A percentile compares a stretch with the other conserved stretches of the same genome.
Conservation (phyloP, 2,329 filamentous ascomycete genomes). For the Tolypocladium cylindrosporum region DNA sequence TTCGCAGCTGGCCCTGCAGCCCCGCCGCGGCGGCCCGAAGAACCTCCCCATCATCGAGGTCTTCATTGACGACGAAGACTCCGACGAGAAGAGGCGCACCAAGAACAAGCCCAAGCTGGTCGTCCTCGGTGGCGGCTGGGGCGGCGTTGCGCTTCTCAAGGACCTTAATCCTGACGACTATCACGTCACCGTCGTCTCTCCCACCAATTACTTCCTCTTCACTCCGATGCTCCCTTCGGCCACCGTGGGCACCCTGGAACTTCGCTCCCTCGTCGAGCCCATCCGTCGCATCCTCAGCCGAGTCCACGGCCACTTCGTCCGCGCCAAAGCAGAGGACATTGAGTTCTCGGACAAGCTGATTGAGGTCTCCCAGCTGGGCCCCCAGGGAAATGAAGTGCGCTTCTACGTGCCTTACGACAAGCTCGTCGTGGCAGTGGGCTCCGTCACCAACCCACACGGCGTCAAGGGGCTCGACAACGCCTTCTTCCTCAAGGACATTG, state of each 20-base stretch:
- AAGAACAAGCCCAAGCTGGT: slow-evolving; percentile 90
- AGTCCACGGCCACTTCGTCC: slow-evolving; percentile 80
- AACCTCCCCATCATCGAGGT: slow-evolving; percentile 86
- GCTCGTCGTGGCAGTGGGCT: slow-evolving; percentile 84
- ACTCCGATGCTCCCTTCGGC: slow-evolving; percentile 97
- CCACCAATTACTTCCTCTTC: slow-evolving; percentile 94
- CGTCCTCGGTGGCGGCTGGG: slow-evolving; percentile 90
- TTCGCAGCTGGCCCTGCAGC: slow-evolving; percentile 73
- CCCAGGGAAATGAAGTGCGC: slow-evolving; percentile 58
- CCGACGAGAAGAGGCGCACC: slow-evolving; percentile 53
- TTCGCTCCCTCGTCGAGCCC: slow-evolving; percentile 86
- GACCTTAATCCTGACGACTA: slow-evolving; percentile 84
- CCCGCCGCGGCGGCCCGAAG: slow-evolving; percentile 79
- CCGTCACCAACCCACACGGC: slow-evolving; percentile 86
- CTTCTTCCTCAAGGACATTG: slow-evolving; percentile 90
- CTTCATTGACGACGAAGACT: slow-evolving; percentile 82
- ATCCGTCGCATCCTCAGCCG: slow-evolving; percentile 73
- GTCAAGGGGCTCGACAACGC: slow-evolving; percentile 92
- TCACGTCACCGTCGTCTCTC: slow-evolving; percentile 89
- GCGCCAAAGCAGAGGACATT: slow-evolving; percentile 76
- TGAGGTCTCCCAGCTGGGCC: slow-evolving; percentile 67
- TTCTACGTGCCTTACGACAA: slow-evolving; percentile 99
- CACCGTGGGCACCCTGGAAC: slow-evolving; percentile 87
- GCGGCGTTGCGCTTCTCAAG: slow-evolving; percentile 84
- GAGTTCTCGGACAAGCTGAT: slow-evolving; percentile 88